Evolutionary conservation across 2,329 filamentous ascomycete species (phyloP), one percentile per base, ranked within the genome.

Genomic region (Phoma sp.): DNA sequence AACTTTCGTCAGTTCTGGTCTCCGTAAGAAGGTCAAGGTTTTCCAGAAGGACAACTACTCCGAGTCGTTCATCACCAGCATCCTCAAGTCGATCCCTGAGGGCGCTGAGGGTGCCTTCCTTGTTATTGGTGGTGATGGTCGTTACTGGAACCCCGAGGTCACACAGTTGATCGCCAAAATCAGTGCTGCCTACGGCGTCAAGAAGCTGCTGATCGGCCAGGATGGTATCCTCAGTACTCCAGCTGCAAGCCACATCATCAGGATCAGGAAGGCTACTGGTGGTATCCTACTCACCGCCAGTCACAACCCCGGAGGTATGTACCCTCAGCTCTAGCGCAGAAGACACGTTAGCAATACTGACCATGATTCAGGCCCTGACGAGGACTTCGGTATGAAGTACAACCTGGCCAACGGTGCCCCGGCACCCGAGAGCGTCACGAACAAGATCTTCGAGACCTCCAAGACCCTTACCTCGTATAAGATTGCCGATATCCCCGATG

Each of bases 381-480:
- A 95, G 75, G 95, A 99, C 79, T 99, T 99, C 70, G 95, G 95
- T 68, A 99, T 99, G 87, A 99, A 99, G 83, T 99, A 99, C 86
- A 99, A 99, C 84, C 84, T 99, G 55, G 83, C 92, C 76, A 98
- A 99, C 73, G 95, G 95, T 68, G 95, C 93, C 51, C 95, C 95
- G 36, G 95, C 95, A 51, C 95, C 95, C 54, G 95, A 99, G 78
- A 89, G 90, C 48, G 91, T 99, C 64, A 99, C 95, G 65, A 96
- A 99, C 87, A 96, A 96, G 82, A 98, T 99, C 76, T 98, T 86
- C 81, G 91, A 93, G 68, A 87, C 88, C 57, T 93, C 93, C 67
- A 98, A 97, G 84, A 87, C 84, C 60, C 84, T 99, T 67, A 91
- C 87, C 37, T 92, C 89, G 43, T 99, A 98, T 85, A 96, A 97